A percentile compares a stretch with the other conserved stretches of the same genome.
Evolutionary conservation across 228 moss, liverwort and hornwort genomes (phyloP).

Genomic region (Sphagnum magellanicum): DNA sequence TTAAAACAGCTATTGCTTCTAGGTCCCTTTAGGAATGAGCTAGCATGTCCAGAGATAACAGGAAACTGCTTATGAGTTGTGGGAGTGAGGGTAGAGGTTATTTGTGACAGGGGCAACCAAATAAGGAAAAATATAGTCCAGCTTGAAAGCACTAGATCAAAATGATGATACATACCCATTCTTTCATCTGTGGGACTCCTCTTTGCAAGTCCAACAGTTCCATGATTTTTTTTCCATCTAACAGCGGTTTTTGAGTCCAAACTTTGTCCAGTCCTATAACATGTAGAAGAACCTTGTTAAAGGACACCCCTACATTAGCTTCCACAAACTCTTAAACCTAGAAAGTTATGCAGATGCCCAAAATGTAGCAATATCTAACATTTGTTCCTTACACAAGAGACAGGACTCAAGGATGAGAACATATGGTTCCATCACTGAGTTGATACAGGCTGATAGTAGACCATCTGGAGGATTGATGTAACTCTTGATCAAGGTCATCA

Average conservation of each 20-base stretch:
- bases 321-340: not conserved
- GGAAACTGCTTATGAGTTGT: too few species aligned
- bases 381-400: not conserved
- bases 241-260: conserved; percentile 62
- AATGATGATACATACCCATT: conserved; percentile 54
- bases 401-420: not conserved
- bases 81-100: too few species aligned
- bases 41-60: too few species aligned
- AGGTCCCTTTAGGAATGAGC: too few species aligned
- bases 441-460: too few species aligned
- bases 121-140: not conserved
- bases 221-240: conserved; percentile 70
- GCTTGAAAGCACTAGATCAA: too few species aligned
- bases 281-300: not conserved
- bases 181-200: conserved; percentile 64
- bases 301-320: not conserved
- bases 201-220: conserved; percentile 45
- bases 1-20: too few species aligned
- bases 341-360: not conserved
- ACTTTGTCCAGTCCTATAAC: conserved; percentile 59
- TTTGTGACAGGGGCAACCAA: not conserved
- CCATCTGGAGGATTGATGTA: too few species aligned
- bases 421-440: too few species aligned
- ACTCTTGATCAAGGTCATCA: too few species aligned
- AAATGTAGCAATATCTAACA: not conserved